A percentile compares a stretch with the other conserved stretches of the same genome.
These are phyloP conservation scores for Rhododendron ovatum DNA, from an alignment of 148 eudicot genomes.

Conservation along the genomic window DNA sequence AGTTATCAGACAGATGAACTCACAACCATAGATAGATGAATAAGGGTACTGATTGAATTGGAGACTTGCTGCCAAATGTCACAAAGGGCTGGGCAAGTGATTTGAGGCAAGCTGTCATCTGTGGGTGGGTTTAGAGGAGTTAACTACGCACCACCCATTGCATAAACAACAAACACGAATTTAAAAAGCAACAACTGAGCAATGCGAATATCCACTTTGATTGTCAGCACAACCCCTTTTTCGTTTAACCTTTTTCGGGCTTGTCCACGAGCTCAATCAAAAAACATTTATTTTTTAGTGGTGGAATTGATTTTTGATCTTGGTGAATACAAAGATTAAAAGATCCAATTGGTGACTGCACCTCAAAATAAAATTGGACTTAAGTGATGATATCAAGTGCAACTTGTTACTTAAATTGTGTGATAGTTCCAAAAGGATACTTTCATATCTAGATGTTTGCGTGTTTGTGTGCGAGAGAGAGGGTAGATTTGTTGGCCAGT, in stretches of 20 bases:
- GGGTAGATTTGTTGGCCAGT: background rate
- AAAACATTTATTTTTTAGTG: background rate
- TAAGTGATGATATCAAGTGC: background rate
- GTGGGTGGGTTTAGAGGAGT: background rate
- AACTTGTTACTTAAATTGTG: background rate
- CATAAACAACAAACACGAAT: background rate
- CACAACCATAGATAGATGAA: background rate
- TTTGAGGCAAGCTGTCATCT: background rate
- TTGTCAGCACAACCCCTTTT: background rate
- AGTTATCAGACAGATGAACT: background rate
- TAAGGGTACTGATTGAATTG: background rate
- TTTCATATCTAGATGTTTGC: background rate
- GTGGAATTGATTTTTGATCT: background rate
- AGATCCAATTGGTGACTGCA: background rate
- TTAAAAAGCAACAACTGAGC: background rate
- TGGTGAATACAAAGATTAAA: background rate
- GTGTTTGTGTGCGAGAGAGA: background rate
- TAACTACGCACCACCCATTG: background rate
- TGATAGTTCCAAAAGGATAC: background rate
- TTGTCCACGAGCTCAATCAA: background rate
- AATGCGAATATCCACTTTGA: background rate
- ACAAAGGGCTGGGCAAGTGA: background rate
- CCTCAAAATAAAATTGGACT: background rate
- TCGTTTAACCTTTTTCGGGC: background rate
- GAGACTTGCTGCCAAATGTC: background rate